A percentile compares a stretch with the other conserved stretches of the same genome.
Evolutionary conservation across 2,329 filamentous ascomycete genomes (phyloP).

Genomic region (Colletotrichum sp.): DNA sequence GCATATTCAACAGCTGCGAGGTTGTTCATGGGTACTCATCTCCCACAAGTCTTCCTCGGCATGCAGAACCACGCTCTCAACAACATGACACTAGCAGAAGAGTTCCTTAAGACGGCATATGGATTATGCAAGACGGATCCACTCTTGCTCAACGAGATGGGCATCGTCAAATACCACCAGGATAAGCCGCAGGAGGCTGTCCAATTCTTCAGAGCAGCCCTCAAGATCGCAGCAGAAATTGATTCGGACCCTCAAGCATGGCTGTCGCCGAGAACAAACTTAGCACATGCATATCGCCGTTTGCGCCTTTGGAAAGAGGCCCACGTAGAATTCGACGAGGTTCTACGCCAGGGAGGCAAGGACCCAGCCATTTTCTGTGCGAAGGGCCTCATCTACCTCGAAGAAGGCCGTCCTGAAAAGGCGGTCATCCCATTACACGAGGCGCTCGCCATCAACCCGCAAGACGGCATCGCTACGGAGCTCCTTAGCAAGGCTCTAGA

Average conservation of each 20-base stretch:
- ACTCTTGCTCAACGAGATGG: conserved; percentile 92
- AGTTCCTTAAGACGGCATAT: conserved; percentile 92
- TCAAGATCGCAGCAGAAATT: conserved; percentile 80
- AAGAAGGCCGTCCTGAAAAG: conserved; percentile 75
- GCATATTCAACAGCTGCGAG: conserved; percentile 95
- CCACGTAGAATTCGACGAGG: conserved; percentile 83
- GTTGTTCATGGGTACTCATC: conserved; percentile 94
- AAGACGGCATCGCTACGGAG: conserved; percentile 83
- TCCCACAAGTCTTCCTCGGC: conserved; percentile 93
- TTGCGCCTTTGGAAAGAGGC: conserved; percentile 73
- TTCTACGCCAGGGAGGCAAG: conserved; percentile 81
- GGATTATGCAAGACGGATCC: conserved; percentile 84
- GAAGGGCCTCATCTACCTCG: conserved; percentile 84
- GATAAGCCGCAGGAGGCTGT: conserved; percentile 78
- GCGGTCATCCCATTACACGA: conserved; percentile 86
- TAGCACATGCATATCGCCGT: conserved; percentile 86
- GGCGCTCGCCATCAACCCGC: conserved; percentile 77
- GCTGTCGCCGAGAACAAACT: conserved; percentile 84
- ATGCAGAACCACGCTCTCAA: conserved; percentile 98
- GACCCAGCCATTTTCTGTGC: conserved; percentile 80
- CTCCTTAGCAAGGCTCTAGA: conserved; percentile 74
- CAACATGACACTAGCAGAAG: conserved; percentile 91
- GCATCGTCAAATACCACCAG: conserved; percentile 94
- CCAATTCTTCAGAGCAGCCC: conserved; percentile 77
- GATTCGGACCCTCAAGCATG: conserved; percentile 83